Evolutionary conservation across 139 green algal species (phyloP).

Genomic region (Micromonas commoda): DNA sequence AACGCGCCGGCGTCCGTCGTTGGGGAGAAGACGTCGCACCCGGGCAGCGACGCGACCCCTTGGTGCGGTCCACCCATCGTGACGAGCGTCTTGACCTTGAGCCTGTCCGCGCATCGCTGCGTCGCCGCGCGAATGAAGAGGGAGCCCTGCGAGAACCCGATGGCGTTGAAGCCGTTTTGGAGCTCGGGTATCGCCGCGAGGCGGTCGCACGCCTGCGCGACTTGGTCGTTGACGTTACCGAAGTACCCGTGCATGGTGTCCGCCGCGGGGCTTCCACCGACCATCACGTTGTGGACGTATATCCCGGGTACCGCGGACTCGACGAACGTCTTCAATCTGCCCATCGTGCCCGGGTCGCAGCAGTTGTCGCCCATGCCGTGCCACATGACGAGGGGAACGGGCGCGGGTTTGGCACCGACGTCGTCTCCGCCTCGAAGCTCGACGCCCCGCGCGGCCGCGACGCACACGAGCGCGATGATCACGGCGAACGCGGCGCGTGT

Average conservation of each 20-base stretch:
- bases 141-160: constrained; percentile 31
- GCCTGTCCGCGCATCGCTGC: constrained; percentile 4
- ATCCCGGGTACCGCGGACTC: neutral
- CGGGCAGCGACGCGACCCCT: constrained; percentile 5
- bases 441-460: neutral
- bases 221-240: constrained; percentile 12
- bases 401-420: too few relatives aligned
- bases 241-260: constrained; percentile 13
- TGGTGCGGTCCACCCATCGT: constrained; percentile 33
- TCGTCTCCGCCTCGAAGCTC: neutral
- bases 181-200: constrained; percentile 3
- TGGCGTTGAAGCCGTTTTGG: constrained; percentile 21
- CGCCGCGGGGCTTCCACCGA: neutral
- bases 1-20: neutral
- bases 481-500: neutral
- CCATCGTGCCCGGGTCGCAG: too few relatives aligned
- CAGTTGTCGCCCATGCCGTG: neutral
- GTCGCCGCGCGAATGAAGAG: constrained; percentile 30
- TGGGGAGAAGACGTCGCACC: neutral
- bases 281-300: neutral
- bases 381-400: neutral
- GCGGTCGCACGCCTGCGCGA: constrained; percentile 15
- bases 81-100: neutral
- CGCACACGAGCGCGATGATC: neutral
- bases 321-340: neutral